A percentile compares a stretch with the other conserved stretches of the same genome.
Evolutionary conservation across 2,329 filamentous ascomycete species (phyloP).

Genomic region (Zopfia rhizophila): DNA sequence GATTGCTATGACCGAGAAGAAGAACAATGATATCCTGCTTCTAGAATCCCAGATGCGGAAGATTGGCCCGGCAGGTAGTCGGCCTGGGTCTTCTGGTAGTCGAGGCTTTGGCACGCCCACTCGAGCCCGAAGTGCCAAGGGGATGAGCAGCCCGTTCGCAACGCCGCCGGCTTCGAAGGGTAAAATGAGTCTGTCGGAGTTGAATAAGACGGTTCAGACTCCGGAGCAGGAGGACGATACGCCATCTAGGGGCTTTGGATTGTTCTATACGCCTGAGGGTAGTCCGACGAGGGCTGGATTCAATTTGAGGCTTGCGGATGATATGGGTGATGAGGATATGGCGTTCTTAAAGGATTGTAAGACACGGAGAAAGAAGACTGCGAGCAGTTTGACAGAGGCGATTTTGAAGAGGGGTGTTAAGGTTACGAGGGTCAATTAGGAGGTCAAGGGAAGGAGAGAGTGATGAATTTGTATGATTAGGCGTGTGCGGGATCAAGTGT

Average conservation of each 20-base stretch:
- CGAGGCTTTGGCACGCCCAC: constrained; percentile 30
- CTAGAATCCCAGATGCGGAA: constrained; percentile 87
- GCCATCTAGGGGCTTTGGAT: constrained; percentile 41
- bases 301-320: constrained; percentile 48
- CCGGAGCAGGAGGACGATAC: constrained; percentile 38
- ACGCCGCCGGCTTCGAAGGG: constrained; percentile 50
- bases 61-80: constrained; percentile 54
- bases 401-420: constrained; percentile 47
- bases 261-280: constrained; percentile 48
- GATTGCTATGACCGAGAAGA: constrained; percentile 91
- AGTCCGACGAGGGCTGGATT: constrained; percentile 32
- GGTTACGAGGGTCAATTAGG: constrained; percentile 30
- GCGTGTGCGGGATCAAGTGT: no score
- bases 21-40: constrained; percentile 89
- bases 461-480: constrained; percentile 37
- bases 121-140: constrained; percentile 26
- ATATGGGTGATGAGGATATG: constrained; percentile 55
- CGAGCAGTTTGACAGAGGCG: constrained; percentile 49
- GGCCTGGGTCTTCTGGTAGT: constrained; percentile 36
- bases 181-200: constrained; percentile 42
- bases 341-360: constrained; percentile 47
- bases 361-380: constrained; percentile 51
- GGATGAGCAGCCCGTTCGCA: constrained; percentile 43
- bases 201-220: constrained; percentile 42
- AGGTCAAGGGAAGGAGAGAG: constrained; percentile 7